Conservation (phyloP, 1,284 basidiomycete species). For the Paramarasmius palmivorus region DNA sequence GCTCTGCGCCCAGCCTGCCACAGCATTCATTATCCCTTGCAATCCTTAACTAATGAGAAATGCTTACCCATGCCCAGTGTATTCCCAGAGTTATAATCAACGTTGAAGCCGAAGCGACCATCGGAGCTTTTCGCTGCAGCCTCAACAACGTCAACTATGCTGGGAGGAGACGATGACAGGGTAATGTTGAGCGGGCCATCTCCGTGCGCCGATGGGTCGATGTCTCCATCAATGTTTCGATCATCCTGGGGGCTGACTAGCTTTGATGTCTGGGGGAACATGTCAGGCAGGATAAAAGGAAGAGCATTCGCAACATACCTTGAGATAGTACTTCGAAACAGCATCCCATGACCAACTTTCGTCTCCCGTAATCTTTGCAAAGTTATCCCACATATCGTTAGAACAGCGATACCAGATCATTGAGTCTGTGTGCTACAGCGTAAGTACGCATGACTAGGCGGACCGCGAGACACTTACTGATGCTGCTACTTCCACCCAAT, state of each 20-base stretch:
- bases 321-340: constrained; percentile 20
- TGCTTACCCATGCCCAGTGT: neutral
- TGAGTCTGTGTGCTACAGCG: constrained; percentile 17
- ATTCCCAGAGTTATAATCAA: constrained; percentile 21
- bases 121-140: too few relatives aligned
- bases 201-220: constrained; percentile 19
- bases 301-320: constrained; percentile 16
- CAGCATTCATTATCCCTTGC: too few relatives aligned
- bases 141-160: constrained; percentile 19
- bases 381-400: constrained; percentile 27
- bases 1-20: neutral
- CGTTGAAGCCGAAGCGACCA: constrained; percentile 21
- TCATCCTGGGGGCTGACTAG: constrained; percentile 20
- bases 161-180: constrained; percentile 18
- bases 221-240: constrained; percentile 18
- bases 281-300: neutral
- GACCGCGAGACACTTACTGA: constrained; percentile 5
- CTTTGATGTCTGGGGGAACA: constrained; percentile 9
- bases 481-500: constrained; percentile 8
- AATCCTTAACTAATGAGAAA: too few relatives aligned
- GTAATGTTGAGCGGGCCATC: constrained; percentile 19
- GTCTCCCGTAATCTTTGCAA: constrained; percentile 26
- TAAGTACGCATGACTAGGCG: neutral
- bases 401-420: constrained; percentile 30
- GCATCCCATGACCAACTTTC: constrained; percentile 29